phyloP scores from a whole-genome alignment of 805 yeast genomes.

The Candida sphagnicola region DNA sequence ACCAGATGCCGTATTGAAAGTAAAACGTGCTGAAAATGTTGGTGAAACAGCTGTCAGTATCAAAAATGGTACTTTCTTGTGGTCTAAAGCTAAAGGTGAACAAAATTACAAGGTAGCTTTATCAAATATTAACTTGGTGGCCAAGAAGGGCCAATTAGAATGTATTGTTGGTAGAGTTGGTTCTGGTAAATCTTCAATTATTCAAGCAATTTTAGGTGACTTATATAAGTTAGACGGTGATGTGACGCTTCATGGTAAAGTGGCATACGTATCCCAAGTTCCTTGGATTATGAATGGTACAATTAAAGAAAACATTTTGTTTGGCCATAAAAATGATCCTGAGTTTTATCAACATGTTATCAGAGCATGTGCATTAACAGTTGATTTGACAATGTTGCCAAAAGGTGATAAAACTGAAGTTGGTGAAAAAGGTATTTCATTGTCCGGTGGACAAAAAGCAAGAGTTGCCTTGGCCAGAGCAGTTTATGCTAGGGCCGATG shows the following conservation, averaged over 20 bases:
- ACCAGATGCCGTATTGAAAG: conserved; percentile 62
- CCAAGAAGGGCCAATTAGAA: conserved; percentile 71
- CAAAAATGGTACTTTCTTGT: conserved; percentile 66
- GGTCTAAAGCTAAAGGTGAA: conserved; percentile 66
- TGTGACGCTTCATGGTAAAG: conserved; percentile 66
- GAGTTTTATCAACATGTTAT: conserved; percentile 77
- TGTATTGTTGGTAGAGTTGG: conserved; percentile 93
- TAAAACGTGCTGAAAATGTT: conserved; percentile 41
- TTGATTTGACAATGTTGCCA: conserved; percentile 75
- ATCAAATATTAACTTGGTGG: conserved; percentile 55
- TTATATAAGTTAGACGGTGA: conserved; percentile 71
- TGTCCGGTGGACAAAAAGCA: conserved; percentile 98
- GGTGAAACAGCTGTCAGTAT: conserved; percentile 70
- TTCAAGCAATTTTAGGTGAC: conserved; percentile 80
- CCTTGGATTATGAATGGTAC: conserved; percentile 98
- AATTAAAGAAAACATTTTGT: conserved; percentile 84
- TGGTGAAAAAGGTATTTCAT: conserved; percentile 95
- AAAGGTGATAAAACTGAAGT: conserved; percentile 91
- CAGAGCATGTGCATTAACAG: conserved; percentile 80
- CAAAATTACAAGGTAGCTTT: conserved; percentile 60
- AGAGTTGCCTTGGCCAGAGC: conserved; percentile 93
- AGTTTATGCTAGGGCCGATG: conserved; percentile 90
- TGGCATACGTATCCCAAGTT: conserved; percentile 88
- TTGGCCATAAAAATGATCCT: conserved; percentile 82
- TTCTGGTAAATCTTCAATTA: conserved; percentile 79